Base-by-base conservation (phyloP, 1,284 basidiomycete genomes). In the Phaffia rhodozyma region DNA sequence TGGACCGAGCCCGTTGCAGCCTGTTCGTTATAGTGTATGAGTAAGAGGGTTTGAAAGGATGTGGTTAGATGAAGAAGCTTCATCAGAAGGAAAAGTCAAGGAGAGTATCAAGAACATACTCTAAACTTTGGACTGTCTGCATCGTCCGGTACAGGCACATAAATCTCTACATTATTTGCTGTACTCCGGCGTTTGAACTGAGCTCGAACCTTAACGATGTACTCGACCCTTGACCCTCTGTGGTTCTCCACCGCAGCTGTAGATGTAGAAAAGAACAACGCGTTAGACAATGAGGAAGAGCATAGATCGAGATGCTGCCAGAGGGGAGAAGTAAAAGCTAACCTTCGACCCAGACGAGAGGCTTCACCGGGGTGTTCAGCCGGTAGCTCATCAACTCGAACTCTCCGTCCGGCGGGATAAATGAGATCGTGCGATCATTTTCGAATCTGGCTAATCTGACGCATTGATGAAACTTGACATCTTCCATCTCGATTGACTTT, bases 391-490 rank as follows among this genome's bases (percentile, higher is more conserved):
- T 97, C 67, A 97, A 82, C 75, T 97, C 94, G 71, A 98, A 97
- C 75, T 97, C 94, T 69, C 96, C 96, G 73, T 98, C 96, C 1
- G 96, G 96, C 0, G 96, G 96, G 72, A 98, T 99, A 78, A 99
- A 99, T 30, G 89, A 91, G 75, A 98, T 99, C 1, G 94, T 98
- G 65, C 96, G 85, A 78, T 99, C 96, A 76, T 97, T 97, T 73
- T 99, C 96, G 74, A 99, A 99, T 20, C 94, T 84, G 7, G 92
- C 89, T n/a, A 99, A 81, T n/a, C 96, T 89, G 20, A 98, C 96
- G 73, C 96, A 99, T 80, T 99, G 96, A 75, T 99, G 96, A 79
- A 99, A 99, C 75, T 97, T 97, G 78, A 97, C 91, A 73, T 98
- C 96, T 76, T 99, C 96, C 90, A 99, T 97, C 78, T 99, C 96